A percentile compares a stretch with the other conserved stretches of the same genome.
Evolutionary conservation across 177 flowering plant genomes (phyloP).

Genomic region (Tripterygium wilfordii): DNA sequence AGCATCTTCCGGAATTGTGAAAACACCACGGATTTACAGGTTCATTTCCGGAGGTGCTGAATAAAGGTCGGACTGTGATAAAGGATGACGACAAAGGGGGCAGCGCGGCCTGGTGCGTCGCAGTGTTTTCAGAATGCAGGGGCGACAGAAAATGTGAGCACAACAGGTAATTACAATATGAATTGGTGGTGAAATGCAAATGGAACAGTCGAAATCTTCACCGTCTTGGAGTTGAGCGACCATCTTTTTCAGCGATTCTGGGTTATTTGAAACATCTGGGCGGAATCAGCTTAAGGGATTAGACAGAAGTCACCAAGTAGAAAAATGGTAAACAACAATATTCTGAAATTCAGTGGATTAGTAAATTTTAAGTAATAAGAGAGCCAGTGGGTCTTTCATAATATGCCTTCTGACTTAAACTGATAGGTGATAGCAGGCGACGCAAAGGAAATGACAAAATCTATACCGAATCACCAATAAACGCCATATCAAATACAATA

Average conservation of each 20-base stretch:
- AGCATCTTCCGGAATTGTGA: constrained; percentile 85
- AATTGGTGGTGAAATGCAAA: constrained; percentile 78
- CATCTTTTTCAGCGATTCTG: constrained; percentile 67
- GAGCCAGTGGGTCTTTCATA: too few relatives aligned
- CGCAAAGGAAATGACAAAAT: too few relatives aligned
- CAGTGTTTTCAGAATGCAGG: constrained; percentile 68
- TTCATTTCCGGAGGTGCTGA: constrained; percentile 62
- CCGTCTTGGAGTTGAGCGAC: constrained; percentile 70
- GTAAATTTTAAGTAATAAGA: too few relatives aligned
- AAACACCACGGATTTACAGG: constrained; percentile 66
- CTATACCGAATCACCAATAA: too few relatives aligned
- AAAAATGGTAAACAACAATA: too few relatives aligned
- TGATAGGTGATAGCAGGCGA: too few relatives aligned
- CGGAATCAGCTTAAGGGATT: constrained; percentile 1
- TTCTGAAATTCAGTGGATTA: too few relatives aligned
- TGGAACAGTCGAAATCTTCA: constrained; percentile 88
- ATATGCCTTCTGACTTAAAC: too few relatives aligned
- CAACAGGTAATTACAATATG: constrained; percentile 65
- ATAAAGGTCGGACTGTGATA: constrained; percentile 66
- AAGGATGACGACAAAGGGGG: constrained; percentile 76
- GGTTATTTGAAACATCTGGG: constrained; percentile 81
- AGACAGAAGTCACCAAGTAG: too few relatives aligned
- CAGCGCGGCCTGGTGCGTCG: constrained; percentile 50
- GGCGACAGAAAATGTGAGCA: constrained; percentile 79
- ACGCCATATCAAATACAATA: too few relatives aligned